Conservation (phyloP, 2,329 filamentous ascomycete species). For the Ophiostoma populinum region DNA sequence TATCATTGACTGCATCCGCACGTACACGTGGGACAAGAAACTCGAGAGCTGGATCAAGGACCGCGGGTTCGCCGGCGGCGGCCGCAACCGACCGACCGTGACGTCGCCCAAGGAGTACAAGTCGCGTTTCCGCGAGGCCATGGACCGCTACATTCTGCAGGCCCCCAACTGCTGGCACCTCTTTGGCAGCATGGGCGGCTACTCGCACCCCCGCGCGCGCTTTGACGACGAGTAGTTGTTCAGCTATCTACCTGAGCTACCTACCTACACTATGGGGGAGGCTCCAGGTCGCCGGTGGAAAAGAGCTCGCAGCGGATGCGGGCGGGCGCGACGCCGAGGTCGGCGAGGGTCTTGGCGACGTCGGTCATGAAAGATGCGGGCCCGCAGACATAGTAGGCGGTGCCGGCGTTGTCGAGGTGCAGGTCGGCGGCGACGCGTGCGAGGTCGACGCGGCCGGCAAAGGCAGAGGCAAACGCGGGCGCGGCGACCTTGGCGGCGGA, state of each 20-base stretch:
- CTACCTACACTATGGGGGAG: too few species aligned
- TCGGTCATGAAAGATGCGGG: conserved; percentile 37
- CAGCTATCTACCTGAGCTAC: too few species aligned
- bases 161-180: conserved; percentile 63
- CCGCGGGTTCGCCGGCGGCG: conserved; percentile 61
- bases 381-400: conserved; percentile 38
- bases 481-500: conserved; percentile 18
- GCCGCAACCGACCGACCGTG: conserved; percentile 76
- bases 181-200: conserved; percentile 26
- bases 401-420: conserved; percentile 25
- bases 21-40: conserved; percentile 99
- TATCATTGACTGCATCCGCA: conserved; percentile 96
- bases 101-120: conserved; percentile 97
- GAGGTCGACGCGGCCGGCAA: conserved; percentile 30
- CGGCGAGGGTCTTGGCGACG: conserved; percentile 25
- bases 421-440: conserved; percentile 23
- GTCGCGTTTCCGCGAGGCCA: conserved; percentile 84
- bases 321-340: conserved; percentile 21
- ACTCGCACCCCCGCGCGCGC: conserved; percentile 10
- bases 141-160: conserved; percentile 55
- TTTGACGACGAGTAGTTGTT: conserved; percentile 10
- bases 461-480: conserved; percentile 26
- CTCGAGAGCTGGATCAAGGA: conserved; percentile 99
- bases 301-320: conserved; percentile 30
- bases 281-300: conserved; percentile 22